These are phyloP conservation scores for Salix dunnii DNA, from an alignment of 345 rosid genomes.

Conservation along the genomic window DNA sequence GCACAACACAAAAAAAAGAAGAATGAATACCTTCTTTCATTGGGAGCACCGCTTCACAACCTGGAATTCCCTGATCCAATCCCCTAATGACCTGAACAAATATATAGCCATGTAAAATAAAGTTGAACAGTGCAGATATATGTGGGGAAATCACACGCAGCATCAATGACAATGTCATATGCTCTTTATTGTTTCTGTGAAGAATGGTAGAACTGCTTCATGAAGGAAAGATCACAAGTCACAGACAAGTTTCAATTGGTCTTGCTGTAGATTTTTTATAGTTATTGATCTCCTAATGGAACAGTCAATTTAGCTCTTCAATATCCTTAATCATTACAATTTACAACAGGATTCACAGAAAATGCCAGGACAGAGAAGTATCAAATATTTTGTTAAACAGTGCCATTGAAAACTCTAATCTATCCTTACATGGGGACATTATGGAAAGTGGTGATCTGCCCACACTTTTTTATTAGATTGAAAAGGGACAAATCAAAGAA, in stretches of 20 bases:
- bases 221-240: neutral
- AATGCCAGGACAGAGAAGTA: neutral
- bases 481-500: neutral
- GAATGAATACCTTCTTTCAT: slow-evolving; percentile 59
- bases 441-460: neutral
- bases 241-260: neutral
- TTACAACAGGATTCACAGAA: neutral
- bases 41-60: slow-evolving; percentile 90
- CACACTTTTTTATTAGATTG: neutral
- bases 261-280: neutral
- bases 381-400: neutral
- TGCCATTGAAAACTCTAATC: neutral
- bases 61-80: slow-evolving; percentile 86
- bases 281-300: neutral
- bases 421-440: neutral
- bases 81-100: slow-evolving; percentile 72
- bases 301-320: neutral
- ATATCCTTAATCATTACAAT: neutral
- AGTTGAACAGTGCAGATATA: neutral
- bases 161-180: neutral
- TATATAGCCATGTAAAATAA: neutral
- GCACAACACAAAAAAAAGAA: neutral
- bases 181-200: neutral
- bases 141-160: neutral
- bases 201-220: neutral